Conservation (phyloP, 2,329 filamentous ascomycete genomes). For the Dactylellina sp. region DNA sequence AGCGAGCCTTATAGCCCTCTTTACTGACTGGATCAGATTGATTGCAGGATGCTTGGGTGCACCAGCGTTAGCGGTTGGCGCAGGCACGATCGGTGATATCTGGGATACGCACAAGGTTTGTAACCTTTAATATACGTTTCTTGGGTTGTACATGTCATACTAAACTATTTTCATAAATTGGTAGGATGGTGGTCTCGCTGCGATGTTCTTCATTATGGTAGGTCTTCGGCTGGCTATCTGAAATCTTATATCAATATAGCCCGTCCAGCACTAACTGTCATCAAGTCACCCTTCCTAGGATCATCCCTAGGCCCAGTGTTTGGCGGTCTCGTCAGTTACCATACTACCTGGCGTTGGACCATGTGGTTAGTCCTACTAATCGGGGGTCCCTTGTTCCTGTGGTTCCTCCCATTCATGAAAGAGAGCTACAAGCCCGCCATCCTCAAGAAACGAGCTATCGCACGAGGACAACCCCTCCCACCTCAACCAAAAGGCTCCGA, state of each 20-base stretch:
- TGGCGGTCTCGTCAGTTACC: conserved; percentile 59
- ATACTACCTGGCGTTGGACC: conserved; percentile 73
- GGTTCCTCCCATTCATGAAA: conserved; percentile 72
- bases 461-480: conserved; percentile 67
- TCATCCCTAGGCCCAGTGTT: conserved; percentile 58
- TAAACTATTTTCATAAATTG: neutral
- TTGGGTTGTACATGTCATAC: neutral
- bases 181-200: conserved; percentile 49
- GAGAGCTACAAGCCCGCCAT: conserved; percentile 74
- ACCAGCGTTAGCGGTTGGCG: conserved; percentile 68
- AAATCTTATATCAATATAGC: neutral
- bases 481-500: conserved; percentile 66
- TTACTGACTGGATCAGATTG: conserved; percentile 62
- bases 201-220: conserved; percentile 56
- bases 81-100: conserved; percentile 68
- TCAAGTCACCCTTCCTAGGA: conserved; percentile 48
- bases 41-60: conserved; percentile 63
- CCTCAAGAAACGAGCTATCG: conserved; percentile 70
- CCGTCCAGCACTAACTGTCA: neutral
- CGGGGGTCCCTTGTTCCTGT: conserved; percentile 72
- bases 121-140: no score
- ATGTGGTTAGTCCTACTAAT: conserved; percentile 79
- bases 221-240: neutral
- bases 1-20: conserved; percentile 22
- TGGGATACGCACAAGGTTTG: conserved; percentile 61